These are phyloP conservation scores for Candida sithepensis DNA, from an alignment of 805 yeast genomes.

Conservation along the genomic window DNA sequence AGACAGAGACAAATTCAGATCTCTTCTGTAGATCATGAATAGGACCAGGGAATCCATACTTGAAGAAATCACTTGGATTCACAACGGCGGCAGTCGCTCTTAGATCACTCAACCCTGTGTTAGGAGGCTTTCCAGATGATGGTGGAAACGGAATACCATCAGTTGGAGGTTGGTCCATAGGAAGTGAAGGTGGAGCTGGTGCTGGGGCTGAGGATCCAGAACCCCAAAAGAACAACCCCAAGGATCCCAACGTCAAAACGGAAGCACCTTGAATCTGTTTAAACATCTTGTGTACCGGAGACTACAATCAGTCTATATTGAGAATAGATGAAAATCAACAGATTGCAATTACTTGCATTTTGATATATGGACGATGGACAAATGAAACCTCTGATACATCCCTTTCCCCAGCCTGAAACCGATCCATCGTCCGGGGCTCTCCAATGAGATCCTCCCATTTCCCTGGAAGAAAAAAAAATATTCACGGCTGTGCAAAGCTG, in stretches of 20 bases:
- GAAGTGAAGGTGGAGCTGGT: constrained; percentile 15
- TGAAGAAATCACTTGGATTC: constrained; percentile 77
- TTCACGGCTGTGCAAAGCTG: not conserved
- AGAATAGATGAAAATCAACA: not conserved
- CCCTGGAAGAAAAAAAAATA: not conserved
- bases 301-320: not conserved
- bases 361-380: too few relatives aligned
- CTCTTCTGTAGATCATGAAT: constrained; percentile 75
- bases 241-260: constrained; percentile 21
- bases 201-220: constrained; percentile 16
- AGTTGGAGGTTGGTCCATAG: constrained; percentile 9
- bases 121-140: constrained; percentile 3
- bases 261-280: constrained; percentile 17
- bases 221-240: constrained; percentile 30
- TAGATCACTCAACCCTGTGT: constrained; percentile 1
- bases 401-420: too few relatives aligned
- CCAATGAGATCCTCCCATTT: too few relatives aligned
- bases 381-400: too few relatives aligned
- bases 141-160: constrained; percentile 10
- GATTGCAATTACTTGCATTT: too few relatives aligned
- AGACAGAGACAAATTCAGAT: constrained; percentile 79
- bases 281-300: constrained; percentile 3
- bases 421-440: too few relatives aligned
- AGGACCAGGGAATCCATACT: constrained; percentile 95
- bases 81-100: constrained; percentile 36